phyloP scores from a whole-genome alignment of 2,329 filamentous ascomycete species.

The Grosmannia clavigera region DNA sequence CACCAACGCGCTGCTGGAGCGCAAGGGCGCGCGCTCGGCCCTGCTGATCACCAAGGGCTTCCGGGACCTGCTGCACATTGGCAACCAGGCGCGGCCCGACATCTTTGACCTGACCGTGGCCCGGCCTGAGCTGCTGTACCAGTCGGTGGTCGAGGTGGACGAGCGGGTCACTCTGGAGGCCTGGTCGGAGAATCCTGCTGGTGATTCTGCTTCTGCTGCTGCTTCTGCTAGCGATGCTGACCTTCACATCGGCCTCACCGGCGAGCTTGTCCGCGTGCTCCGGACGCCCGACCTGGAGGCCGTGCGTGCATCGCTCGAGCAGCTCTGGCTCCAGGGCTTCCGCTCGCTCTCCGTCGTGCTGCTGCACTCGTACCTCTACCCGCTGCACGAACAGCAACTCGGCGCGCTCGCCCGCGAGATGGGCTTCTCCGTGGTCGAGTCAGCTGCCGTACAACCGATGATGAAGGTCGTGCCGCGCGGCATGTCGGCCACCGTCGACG shows the following conservation, averaged over 20 bases:
- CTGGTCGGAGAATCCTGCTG: slow-evolving; percentile 64
- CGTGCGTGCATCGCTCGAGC: slow-evolving; percentile 49
- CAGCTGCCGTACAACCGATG: slow-evolving; percentile 79
- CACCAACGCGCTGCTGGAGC: slow-evolving; percentile 80
- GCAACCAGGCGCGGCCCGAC: slow-evolving; percentile 77
- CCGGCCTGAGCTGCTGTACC: slow-evolving; percentile 79
- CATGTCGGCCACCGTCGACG: slow-evolving; percentile 67
- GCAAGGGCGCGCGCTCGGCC: slow-evolving; percentile 81
- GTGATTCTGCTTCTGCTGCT: slow-evolving; percentile 29
- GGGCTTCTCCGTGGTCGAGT: slow-evolving; percentile 49
- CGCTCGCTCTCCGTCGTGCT: slow-evolving; percentile 78
- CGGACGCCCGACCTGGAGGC: slow-evolving; percentile 43
- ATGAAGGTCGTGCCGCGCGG: slow-evolving; percentile 68
- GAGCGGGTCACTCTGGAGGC: slow-evolving; percentile 87
- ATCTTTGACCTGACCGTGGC: slow-evolving; percentile 85
- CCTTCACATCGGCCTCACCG: slow-evolving; percentile 58
- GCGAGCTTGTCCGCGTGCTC: slow-evolving; percentile 62
- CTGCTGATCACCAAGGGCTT: slow-evolving; percentile 82
- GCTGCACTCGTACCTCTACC: slow-evolving; percentile 88
- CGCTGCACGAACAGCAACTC: slow-evolving; percentile 68
- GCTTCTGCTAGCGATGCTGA: neutral
- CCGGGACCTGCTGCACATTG: slow-evolving; percentile 76
- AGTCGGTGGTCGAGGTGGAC: slow-evolving; percentile 75
- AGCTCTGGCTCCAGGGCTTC: slow-evolving; percentile 58
- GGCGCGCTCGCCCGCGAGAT: slow-evolving; percentile 66